phyloP scores from a whole-genome alignment of 495 filamentous ascomycete genomes.

The Neurospora cerealis region DNA sequence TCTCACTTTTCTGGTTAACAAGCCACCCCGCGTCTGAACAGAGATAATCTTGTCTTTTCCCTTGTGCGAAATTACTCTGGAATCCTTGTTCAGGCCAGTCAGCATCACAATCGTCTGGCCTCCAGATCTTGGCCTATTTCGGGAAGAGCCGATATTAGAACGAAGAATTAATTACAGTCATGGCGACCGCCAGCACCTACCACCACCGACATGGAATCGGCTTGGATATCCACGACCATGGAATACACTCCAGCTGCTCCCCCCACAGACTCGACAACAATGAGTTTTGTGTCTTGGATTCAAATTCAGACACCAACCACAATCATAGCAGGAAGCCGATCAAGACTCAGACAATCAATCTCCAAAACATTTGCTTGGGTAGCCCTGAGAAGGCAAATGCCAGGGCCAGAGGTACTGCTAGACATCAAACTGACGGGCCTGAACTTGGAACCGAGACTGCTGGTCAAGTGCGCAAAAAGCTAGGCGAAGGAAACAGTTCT shows the following conservation, averaged over 20 bases:
- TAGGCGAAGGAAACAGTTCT: not conserved
- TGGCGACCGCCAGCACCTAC: constrained; percentile 13
- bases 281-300: constrained; percentile 2
- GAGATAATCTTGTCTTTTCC: not conserved
- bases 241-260: constrained; percentile 5
- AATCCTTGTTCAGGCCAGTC: not conserved
- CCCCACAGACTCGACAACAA: constrained; percentile 11
- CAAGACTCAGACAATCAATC: not conserved
- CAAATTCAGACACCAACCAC: not conserved
- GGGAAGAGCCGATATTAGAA: constrained; percentile 1
- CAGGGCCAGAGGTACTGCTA: not conserved
- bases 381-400: not conserved
- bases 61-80: not conserved
- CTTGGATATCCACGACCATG: constrained; percentile 12
- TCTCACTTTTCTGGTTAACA: not conserved
- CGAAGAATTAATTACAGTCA: constrained; percentile 14
- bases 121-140: constrained; percentile 15
- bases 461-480: not conserved
- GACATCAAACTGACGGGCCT: not conserved
- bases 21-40: not conserved
- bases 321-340: not conserved
- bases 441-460: not conserved
- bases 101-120: not conserved
- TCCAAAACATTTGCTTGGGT: not conserved
- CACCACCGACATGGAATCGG: constrained; percentile 4